Evolutionary conservation across 108 stramenopile species (phyloP), one percentile per base, ranked within the genome.

Genomic region (Aurantiochytrium sp.): DNA sequence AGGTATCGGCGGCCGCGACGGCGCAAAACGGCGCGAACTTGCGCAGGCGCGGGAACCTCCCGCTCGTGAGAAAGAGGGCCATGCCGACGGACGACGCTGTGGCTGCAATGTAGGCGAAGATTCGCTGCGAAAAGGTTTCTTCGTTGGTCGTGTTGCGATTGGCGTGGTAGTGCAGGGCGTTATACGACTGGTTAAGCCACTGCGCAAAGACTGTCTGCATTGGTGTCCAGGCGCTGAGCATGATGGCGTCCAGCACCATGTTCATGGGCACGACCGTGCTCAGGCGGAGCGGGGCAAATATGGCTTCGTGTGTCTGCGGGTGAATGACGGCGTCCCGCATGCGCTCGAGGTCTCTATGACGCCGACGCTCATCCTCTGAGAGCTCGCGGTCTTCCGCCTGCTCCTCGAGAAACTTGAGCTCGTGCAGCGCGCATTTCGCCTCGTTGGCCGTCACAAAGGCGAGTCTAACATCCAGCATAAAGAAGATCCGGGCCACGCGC

Each of bases 121-220:
- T 12, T 6, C 73, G 73, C 24, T 81, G 73, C 12, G 85, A 52
- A 24, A 85, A 52, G 32, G 48, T 21, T 34, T 85, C 85, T 4
- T 54, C 52, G 85, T 85, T 85, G 21, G 85, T 85, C 27, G 42
- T 50, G 50, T 85, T 85, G 52, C 85, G 85, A 52, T 85, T 85
- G 5, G 85, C 85, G 48, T 52, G 32, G 52, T 85, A 85, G 85
- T 85, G 85, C 0, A 52, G 27, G 4, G 85, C 85, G 50, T 85
- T 85, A 52, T 85, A 85, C 27, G 48, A 85, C 31, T 85, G 85
- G 52, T 85, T 85, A 12, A 85, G 85, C 48, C 48, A 50, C 50
- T 85, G 85, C 30, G 85, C 85, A 5, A 50, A 27, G 19, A 52
- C 31, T 0, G 52, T 54, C 31, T 85, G 85, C 31, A 24, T 31